phyloP scores from a whole-genome alignment of 106 monocot species.

The Xerophyta viscosa region DNA sequence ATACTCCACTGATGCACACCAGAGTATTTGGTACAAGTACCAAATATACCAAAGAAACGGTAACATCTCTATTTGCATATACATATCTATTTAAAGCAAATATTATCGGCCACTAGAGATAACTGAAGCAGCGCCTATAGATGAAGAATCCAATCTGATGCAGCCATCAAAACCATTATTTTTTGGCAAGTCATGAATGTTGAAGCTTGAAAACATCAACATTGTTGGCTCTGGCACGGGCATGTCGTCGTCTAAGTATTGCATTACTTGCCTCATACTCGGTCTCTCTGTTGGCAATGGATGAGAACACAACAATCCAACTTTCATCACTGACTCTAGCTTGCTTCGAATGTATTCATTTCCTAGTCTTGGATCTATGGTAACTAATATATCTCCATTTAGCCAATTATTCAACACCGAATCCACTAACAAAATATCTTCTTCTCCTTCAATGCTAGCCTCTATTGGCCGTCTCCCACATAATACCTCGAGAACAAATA shows the following conservation, averaged over 20 bases:
- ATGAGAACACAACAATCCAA: slow-evolving; percentile 8
- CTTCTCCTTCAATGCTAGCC: not conserved
- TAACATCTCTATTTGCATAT: too few relatives aligned
- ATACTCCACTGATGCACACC: too few relatives aligned
- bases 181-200: not conserved
- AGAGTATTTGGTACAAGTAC: too few relatives aligned
- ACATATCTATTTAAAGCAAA: too few relatives aligned
- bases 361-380: slow-evolving; percentile 4
- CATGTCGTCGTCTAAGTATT: slow-evolving; percentile 2
- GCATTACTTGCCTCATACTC: slow-evolving; percentile 7
- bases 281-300: slow-evolving; percentile 1
- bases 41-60: too few relatives aligned
- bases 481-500: slow-evolving; percentile 14
- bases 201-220: not conserved
- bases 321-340: slow-evolving; percentile 5
- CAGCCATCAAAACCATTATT: slow-evolving; percentile 1
- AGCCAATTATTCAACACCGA: slow-evolving; percentile 10
- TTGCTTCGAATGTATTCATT: slow-evolving; percentile 1
- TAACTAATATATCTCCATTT: not conserved
- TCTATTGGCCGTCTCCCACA: slow-evolving; percentile 21
- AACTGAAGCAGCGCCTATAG: not conserved
- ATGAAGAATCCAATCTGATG: not conserved
- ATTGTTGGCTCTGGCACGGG: slow-evolving; percentile 3
- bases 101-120: not conserved
- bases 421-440: slow-evolving; percentile 4